Evolutionary conservation across 2,329 filamentous ascomycete genomes (phyloP).

Genomic region (Ophiostoma sp.): DNA sequence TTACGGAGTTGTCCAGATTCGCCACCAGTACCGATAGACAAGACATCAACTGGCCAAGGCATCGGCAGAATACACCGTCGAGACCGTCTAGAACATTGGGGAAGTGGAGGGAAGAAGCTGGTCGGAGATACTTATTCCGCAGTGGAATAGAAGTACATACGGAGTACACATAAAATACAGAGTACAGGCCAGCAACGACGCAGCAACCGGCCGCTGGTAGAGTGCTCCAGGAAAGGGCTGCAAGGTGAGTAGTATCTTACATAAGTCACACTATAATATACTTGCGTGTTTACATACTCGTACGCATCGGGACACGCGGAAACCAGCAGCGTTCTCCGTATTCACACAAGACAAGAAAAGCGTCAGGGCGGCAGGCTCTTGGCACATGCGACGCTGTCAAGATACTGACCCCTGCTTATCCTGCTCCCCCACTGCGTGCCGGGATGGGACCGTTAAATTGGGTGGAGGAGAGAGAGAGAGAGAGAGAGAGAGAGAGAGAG

Average conservation of each 20-base stretch:
- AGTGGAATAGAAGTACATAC: background rate
- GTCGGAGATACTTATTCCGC: no score
- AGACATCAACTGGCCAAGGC: background rate
- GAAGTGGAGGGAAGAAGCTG: background rate
- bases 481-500: no score
- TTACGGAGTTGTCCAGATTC: background rate
- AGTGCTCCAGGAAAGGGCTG: no score
- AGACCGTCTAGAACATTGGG: background rate
- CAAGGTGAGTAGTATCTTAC: background rate
- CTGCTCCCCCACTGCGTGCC: background rate
- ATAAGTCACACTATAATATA: background rate
- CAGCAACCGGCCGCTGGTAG: conserved; percentile 2
- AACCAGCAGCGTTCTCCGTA: background rate
- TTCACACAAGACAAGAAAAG: background rate
- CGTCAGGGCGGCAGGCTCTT: conserved; percentile 6
- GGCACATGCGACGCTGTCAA: conserved; percentile 18
- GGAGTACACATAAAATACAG: background rate
- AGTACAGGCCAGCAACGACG: background rate
- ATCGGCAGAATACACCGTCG: background rate
- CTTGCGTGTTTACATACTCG: background rate
- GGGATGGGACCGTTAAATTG: conserved; percentile 20
- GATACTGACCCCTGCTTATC: conserved; percentile 17
- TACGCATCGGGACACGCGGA: no score
- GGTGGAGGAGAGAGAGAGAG: conserved; percentile 6
- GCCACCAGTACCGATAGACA: background rate